phyloP scores from a whole-genome alignment of 2,329 filamentous ascomycete genomes.

The Beauveria bassiana region DNA sequence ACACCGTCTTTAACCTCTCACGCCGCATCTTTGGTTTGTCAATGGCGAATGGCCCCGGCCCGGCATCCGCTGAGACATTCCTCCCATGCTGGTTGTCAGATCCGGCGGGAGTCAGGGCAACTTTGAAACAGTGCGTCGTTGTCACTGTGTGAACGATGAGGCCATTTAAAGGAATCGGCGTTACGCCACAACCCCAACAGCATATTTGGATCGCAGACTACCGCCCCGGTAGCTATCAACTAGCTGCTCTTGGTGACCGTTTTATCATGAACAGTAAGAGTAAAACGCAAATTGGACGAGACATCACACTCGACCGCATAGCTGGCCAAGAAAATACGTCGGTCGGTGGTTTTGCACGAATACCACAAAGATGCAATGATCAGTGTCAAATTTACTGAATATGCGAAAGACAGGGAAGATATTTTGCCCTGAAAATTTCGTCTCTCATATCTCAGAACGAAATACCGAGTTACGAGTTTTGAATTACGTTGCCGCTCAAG shows the following conservation, averaged over 20 bases:
- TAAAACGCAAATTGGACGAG: constrained; percentile 36
- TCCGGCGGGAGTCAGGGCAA: neutral
- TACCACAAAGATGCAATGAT: too few relatives aligned
- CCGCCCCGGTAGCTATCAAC: constrained; percentile 33
- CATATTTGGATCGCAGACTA: constrained; percentile 27
- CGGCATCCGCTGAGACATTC: neutral
- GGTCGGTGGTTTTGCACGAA: constrained; percentile 14
- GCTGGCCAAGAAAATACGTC: constrained; percentile 28
- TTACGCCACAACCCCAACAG: constrained; percentile 13
- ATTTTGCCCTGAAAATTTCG: constrained; percentile 20
- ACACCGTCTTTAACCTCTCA: neutral
- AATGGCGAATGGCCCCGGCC: neutral
- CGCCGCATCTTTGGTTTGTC: neutral
- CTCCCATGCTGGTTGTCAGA: neutral
- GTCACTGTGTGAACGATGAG: neutral
- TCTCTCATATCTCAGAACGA: constrained; percentile 13
- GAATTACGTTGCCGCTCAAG: constrained; percentile 13
- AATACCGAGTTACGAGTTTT: constrained; percentile 17
- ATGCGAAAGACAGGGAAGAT: constrained; percentile 16
- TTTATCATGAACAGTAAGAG: constrained; percentile 33
- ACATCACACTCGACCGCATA: constrained; percentile 39
- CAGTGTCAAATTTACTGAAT: neutral
- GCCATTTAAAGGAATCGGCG: constrained; percentile 16
- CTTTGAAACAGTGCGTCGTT: neutral
- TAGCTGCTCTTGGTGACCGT: constrained; percentile 31